phyloP scores from a whole-genome alignment of 495 filamentous ascomycete species.

The Tuber melanosporum region DNA sequence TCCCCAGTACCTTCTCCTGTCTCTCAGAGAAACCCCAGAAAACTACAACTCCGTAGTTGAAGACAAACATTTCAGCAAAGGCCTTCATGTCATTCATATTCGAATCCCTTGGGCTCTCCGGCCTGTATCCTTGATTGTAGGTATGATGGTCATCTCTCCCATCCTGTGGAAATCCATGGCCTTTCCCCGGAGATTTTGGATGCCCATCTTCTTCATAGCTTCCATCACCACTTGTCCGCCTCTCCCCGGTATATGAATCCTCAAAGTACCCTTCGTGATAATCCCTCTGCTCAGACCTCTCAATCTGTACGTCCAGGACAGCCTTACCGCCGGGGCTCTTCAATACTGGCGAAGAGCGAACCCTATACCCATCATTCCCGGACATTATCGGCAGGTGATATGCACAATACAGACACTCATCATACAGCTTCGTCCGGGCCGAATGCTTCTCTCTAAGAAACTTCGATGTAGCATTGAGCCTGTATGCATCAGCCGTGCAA shows the following conservation, averaged over 20 bases:
- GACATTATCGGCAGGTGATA: conserved; percentile 87
- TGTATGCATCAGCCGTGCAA: conserved; percentile 89
- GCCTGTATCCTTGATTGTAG: conserved; percentile 26
- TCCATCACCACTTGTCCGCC: conserved; percentile 41
- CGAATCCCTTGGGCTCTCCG: conserved; percentile 37
- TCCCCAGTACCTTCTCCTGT: conserved; percentile 64
- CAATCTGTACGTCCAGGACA: conserved; percentile 90
- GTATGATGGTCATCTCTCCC: conserved; percentile 18
- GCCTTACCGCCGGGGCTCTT: conserved; percentile 91
- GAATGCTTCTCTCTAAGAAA: conserved; percentile 85
- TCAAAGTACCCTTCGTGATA: conserved; percentile 83
- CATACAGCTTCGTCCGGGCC: conserved; percentile 96
- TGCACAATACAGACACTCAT: conserved; percentile 92
- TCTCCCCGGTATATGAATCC: conserved; percentile 45
- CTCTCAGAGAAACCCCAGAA: conserved; percentile 97
- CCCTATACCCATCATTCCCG: conserved; percentile 74
- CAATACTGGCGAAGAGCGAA: conserved; percentile 81
- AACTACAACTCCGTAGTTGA: conserved; percentile 93
- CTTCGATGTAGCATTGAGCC: conserved; percentile 72
- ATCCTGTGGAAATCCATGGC: conserved; percentile 16
- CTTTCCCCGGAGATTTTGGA: conserved; percentile 17
- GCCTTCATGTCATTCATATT: conserved; percentile 41
- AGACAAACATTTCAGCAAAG: conserved; percentile 96
- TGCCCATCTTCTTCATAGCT: conserved; percentile 40
- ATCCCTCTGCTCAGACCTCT: conserved; percentile 80